Evolutionary conservation across 768 basidiomycete species (phyloP), one percentile per base, ranked within the genome.

Genomic region (Pseudohyphozyma bogoriensis): DNA sequence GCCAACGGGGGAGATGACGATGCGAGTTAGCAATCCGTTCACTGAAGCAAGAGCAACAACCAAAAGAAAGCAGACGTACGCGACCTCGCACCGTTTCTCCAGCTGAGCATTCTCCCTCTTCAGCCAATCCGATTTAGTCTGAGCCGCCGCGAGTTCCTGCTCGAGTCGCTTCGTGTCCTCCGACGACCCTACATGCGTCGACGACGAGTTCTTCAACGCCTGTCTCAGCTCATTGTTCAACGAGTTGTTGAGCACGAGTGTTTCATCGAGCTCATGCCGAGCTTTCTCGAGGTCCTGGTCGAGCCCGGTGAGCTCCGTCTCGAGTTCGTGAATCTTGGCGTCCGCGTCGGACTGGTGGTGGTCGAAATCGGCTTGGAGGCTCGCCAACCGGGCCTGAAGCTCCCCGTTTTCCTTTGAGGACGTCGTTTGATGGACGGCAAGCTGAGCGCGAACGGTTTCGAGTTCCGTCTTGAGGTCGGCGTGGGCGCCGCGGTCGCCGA

Each of bases 261-360:
- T 83, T 75, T 89, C 87, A 57, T 86, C 83, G 58, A 84, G 81
- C 26, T 85, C 85, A 56, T 83, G 82, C 18, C 87, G 84, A 33
- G 87, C 82, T 64, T 87, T 80, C 57, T 80, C 76, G 53, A 92
- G 77, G 5, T 86, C 84, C 35, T 82, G 80, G 66, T 85, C 81
- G 37, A 92, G 78, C 31, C 81, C 81, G 63, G 87, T 84, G 50
- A 92, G 79, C 61, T 92, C 87, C 58, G 82, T 81, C 67, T 89
- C 82, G 44, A 92, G 79, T 59, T 89, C 86, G 69, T 87, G 84
- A 55, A 87, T 81, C 71, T 85, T 83, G 46, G 78, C 79, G 51
- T 84, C 78, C 31, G 87, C 82, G 67, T 88, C 85, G 59, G 89
- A 85, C 11, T 86, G 83, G 67, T 89, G 78, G 65, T 78, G 82